phyloP scores from a whole-genome alignment of 306 rosid genomes.

The Lathyrus oleraceus region DNA sequence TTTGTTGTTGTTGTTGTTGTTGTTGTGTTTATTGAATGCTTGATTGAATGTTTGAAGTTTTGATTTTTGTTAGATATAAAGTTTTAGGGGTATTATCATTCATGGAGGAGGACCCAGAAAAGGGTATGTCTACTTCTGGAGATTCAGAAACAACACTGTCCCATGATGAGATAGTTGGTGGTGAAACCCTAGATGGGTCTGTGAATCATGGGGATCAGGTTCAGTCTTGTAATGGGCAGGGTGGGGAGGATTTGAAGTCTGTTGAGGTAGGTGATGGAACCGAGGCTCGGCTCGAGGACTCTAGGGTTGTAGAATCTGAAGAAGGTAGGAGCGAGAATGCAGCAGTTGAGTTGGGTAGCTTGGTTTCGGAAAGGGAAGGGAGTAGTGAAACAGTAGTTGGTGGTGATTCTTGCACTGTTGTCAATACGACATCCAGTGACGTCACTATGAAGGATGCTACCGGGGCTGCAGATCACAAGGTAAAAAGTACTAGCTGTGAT shows the following conservation, averaged over 20 bases:
- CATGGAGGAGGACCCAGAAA: constrained; percentile 83
- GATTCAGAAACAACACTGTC: constrained; percentile 48
- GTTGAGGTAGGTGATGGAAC: constrained; percentile 28
- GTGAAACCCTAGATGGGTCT: constrained; percentile 48
- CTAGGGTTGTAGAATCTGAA: constrained; percentile 33
- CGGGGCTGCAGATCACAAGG: constrained; percentile 27
- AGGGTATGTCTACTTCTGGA: constrained; percentile 41
- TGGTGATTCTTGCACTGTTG: not conserved
- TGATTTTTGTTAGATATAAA: constrained; percentile 39
- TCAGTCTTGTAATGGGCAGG: constrained; percentile 37
- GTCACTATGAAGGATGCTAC: not conserved
- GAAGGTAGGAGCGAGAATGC: constrained; percentile 32
- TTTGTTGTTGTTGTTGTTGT: not conserved
- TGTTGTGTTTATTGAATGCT: not conserved
- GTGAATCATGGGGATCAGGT: constrained; percentile 35
- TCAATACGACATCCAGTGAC: not conserved
- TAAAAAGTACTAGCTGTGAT: constrained; percentile 25
- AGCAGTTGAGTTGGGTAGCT: constrained; percentile 32
- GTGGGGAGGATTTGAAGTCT: constrained; percentile 41
- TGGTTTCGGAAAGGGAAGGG: constrained; percentile 35
- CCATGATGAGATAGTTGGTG: constrained; percentile 42
- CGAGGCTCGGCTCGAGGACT: constrained; percentile 33
- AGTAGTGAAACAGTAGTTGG: constrained; percentile 5
- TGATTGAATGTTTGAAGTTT: constrained; percentile 37
- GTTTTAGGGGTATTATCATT: constrained; percentile 4